Percentiles rank a stretch among this genome's conserved stretches.
These are phyloP conservation scores for Diaporthe destruens DNA, from an alignment of 2,329 filamentous ascomycete genomes.

Conservation along the genomic window DNA sequence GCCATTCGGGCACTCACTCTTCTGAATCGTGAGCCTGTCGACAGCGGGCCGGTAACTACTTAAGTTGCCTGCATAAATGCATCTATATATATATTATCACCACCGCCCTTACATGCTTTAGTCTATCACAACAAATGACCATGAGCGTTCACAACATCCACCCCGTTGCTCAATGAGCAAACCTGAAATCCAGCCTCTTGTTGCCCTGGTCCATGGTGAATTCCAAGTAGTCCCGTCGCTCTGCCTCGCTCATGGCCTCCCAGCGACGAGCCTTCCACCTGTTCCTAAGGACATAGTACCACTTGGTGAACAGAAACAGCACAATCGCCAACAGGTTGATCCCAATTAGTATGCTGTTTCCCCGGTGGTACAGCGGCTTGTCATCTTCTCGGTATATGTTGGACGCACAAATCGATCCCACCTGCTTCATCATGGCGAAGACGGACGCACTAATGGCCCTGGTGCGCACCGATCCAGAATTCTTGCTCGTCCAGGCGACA, in stretches of 20 bases:
- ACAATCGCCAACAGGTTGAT: slow-evolving; percentile 63
- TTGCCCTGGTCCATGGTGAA: slow-evolving; percentile 58
- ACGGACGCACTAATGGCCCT: slow-evolving; percentile 69
- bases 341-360: slow-evolving; percentile 66
- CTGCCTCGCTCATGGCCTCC: slow-evolving; percentile 61
- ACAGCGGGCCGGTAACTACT: background rate
- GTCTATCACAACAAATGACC: too few species aligned
- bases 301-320: slow-evolving; percentile 63
- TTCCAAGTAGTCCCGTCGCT: slow-evolving; percentile 62
- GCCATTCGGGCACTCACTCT: background rate
- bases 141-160: too few species aligned
- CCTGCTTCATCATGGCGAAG: slow-evolving; percentile 61
- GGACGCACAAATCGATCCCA: slow-evolving; percentile 43
- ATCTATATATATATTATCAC: too few species aligned
- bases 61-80: background rate
- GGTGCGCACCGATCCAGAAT: slow-evolving; percentile 71
- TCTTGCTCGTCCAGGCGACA: slow-evolving; percentile 70
- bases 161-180: slow-evolving; percentile 50
- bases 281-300: slow-evolving; percentile 66
- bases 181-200: slow-evolving; percentile 58
- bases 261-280: slow-evolving; percentile 59
- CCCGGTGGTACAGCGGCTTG: slow-evolving; percentile 64
- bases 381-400: slow-evolving; percentile 68
- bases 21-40: background rate
- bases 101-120: background rate